Conservation (phyloP, 805 yeast species). For the Candida sonorensis region DNA sequence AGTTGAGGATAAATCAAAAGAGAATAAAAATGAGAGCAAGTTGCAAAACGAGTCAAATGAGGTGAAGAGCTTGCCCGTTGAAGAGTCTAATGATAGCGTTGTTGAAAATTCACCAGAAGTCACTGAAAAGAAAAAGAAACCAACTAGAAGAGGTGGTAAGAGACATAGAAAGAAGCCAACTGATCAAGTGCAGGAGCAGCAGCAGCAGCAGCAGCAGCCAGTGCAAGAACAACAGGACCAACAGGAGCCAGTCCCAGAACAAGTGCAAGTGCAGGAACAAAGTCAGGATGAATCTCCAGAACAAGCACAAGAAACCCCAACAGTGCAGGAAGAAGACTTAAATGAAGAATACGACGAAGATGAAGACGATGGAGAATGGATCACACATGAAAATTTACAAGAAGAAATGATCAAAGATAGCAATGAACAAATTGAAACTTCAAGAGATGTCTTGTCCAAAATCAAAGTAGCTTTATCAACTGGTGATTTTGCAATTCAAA, state of each 20-base stretch:
- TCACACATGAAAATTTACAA: constrained; percentile 76
- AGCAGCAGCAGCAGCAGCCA: constrained; percentile 5
- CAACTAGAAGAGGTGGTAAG: constrained; percentile 58
- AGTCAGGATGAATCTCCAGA: constrained; percentile 1
- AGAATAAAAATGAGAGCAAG: constrained; percentile 4
- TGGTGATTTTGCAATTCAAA: constrained; percentile 97
- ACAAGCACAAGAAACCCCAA: constrained; percentile 6
- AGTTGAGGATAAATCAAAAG: constrained; percentile 10
- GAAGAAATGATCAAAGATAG: constrained; percentile 65
- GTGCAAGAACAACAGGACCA: not conserved
- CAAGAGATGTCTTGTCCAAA: constrained; percentile 10
- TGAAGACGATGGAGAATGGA: constrained; percentile 87
- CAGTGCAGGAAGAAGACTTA: constrained; percentile 11
- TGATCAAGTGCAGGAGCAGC: constrained; percentile 3
- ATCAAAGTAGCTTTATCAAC: constrained; percentile 82
- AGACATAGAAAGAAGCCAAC: constrained; percentile 48
- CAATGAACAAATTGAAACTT: constrained; percentile 48
- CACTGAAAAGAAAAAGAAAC: constrained; percentile 28
- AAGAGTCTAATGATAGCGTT: constrained; percentile 7
- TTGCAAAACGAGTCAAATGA: constrained; percentile 4
- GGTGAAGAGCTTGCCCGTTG: constrained; percentile 10
- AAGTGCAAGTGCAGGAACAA: no score
- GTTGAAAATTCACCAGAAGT: constrained; percentile 2
- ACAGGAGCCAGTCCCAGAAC: no score
- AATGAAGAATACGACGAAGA: constrained; percentile 52